Evolutionary conservation across 2,329 filamentous ascomycete species (phyloP).

Genomic region (Thyridium curvatum): DNA sequence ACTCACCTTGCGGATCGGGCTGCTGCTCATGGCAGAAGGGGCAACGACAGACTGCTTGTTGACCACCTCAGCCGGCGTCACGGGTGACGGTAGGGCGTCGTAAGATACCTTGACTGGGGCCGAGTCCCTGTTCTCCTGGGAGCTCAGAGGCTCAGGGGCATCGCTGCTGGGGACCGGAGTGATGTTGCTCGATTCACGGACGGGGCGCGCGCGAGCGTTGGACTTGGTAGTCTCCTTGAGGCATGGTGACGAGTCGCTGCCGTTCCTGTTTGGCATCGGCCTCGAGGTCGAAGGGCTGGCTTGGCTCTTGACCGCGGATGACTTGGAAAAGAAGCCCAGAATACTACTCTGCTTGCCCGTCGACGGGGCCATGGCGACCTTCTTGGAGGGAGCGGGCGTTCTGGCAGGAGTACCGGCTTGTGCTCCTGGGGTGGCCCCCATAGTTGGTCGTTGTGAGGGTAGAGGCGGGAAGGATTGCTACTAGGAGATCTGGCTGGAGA

Average conservation of each 20-base stretch:
- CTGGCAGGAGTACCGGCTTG: constrained; percentile 27
- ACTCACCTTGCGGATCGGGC: constrained; percentile 73
- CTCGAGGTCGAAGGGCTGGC: constrained; percentile 14
- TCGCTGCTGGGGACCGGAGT: constrained; percentile 82
- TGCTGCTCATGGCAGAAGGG: constrained; percentile 47
- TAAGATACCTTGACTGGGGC: constrained; percentile 43
- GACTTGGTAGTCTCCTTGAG: constrained; percentile 42
- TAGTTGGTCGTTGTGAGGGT: too few relatives aligned
- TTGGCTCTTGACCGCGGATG: constrained; percentile 17
- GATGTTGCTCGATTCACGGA: constrained; percentile 35
- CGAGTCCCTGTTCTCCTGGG: constrained; percentile 56
- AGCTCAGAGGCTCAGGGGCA: constrained; percentile 58
- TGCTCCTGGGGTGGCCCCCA: too few relatives aligned
- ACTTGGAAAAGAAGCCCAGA: constrained; percentile 72
- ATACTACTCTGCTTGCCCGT: constrained; percentile 63
- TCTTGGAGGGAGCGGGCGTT: constrained; percentile 24
- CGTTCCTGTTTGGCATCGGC: constrained; percentile 14
- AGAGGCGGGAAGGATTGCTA: too few relatives aligned
- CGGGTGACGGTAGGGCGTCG: constrained; percentile 37
- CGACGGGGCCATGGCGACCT: constrained; percentile 38
- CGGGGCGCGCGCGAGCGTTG: constrained; percentile 30
- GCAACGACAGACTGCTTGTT: constrained; percentile 33
- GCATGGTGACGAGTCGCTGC: constrained; percentile 25
- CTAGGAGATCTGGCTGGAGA: too few relatives aligned
- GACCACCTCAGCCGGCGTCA: constrained; percentile 33